These are phyloP conservation scores for Phytophthora sojae DNA, from an alignment of 352 stramenopile species.

Conservation along the genomic window DNA sequence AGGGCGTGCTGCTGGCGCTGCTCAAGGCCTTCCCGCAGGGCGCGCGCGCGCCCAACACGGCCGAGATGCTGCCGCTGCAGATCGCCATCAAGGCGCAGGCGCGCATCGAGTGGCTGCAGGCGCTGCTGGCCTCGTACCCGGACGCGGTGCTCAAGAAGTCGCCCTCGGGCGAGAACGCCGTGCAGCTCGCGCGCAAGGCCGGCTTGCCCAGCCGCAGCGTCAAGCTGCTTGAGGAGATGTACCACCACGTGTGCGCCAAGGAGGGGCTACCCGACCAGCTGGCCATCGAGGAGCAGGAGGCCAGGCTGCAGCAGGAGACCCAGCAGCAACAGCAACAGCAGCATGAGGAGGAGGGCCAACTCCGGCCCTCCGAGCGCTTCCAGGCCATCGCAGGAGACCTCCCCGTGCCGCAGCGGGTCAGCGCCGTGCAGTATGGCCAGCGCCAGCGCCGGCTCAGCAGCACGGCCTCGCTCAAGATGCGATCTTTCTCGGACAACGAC, in stretches of 20 bases:
- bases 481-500: conserved; percentile 74
- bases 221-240: conserved; percentile 88
- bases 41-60: conserved; percentile 74
- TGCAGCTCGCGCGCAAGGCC: conserved; percentile 75
- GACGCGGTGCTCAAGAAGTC: conserved; percentile 84
- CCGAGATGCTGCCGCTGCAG: conserved; percentile 87
- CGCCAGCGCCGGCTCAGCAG: conserved; percentile 47
- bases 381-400: conserved; percentile 48
- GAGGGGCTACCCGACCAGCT: conserved; percentile 60
- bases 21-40: conserved; percentile 83
- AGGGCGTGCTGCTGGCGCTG: conserved; percentile 75
- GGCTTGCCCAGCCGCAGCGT: conserved; percentile 66
- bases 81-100: conserved; percentile 90
- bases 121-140: conserved; percentile 81
- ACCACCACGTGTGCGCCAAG: conserved; percentile 84
- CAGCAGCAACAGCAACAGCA: conserved; percentile 10
- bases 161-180: conserved; percentile 75
- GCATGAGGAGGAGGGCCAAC: conserved; percentile 31
- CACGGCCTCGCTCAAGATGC: conserved; percentile 60
- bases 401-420: conserved; percentile 22
- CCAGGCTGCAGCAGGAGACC: conserved; percentile 26
- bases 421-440: conserved; percentile 29
- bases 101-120: conserved; percentile 89
- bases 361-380: conserved; percentile 44
- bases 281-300: conserved; percentile 60